Conservation (phyloP, 768 basidiomycete genomes). For the Candolleomyces eurysporus region DNA sequence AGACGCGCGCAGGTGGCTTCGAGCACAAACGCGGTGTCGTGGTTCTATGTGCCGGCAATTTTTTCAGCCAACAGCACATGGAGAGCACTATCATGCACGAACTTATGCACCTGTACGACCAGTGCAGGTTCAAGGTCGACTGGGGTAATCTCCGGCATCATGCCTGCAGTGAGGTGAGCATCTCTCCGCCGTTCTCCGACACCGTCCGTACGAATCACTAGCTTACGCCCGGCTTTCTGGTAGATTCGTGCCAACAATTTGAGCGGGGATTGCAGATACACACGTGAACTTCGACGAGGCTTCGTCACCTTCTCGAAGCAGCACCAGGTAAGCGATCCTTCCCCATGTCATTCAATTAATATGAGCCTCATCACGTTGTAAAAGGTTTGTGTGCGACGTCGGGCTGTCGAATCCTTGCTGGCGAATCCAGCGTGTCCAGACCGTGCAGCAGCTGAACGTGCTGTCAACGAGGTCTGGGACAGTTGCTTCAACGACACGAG, state of each 20-base stretch:
- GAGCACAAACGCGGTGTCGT: conserved; percentile 74
- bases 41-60: conserved; percentile 81
- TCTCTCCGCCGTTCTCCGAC: not conserved
- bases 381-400: conserved; percentile 86
- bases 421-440: conserved; percentile 81
- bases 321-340: conserved; percentile 66
- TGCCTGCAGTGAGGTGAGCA: conserved; percentile 91
- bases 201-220: not conserved
- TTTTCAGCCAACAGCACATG: conserved; percentile 81
- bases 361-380: conserved; percentile 10
- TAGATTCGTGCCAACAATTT: conserved; percentile 95
- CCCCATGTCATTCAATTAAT: conserved; percentile 1
- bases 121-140: conserved; percentile 91
- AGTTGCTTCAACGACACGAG: conserved; percentile 94
- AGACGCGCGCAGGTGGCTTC: conserved; percentile 76
- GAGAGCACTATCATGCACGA: conserved; percentile 94
- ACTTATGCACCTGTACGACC: conserved; percentile 93
- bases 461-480: conserved; percentile 96
- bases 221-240: not conserved
- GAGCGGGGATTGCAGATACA: conserved; percentile 89
- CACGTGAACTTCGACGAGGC: conserved; percentile 77
- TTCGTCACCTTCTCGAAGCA: conserved; percentile 85
- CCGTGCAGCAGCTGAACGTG: conserved; percentile 74
- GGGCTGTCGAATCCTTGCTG: conserved; percentile 79
- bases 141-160: conserved; percentile 91